Evolutionary conservation across 345 rosid species (phyloP).

Genomic region (Raphanus raphanistrum): DNA sequence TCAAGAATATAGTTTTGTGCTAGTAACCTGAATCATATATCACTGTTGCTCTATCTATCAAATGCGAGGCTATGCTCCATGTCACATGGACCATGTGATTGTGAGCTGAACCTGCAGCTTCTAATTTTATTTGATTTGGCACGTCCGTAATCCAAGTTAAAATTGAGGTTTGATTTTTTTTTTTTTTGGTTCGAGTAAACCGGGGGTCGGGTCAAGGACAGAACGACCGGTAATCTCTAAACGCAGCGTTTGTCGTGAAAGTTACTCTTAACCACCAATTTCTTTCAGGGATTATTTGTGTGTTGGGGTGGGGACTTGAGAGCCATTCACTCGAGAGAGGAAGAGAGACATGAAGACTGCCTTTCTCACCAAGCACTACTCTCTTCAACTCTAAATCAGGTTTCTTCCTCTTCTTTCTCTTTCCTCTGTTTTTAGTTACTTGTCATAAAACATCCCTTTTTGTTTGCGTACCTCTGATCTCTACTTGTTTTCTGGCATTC

Average conservation of each 20-base stretch:
- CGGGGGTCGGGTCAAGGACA: not conserved
- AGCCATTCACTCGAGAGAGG: not conserved
- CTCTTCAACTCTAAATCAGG: constrained; percentile 10
- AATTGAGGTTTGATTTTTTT: too few species aligned
- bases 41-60: too few species aligned
- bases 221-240: not conserved
- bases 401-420: not conserved
- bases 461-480: not conserved
- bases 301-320: not conserved
- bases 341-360: not conserved
- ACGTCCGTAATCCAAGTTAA: too few species aligned
- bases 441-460: not conserved
- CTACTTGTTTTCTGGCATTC: not conserved
- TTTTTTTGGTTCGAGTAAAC: not conserved
- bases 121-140: too few species aligned
- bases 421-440: not conserved
- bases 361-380: not conserved
- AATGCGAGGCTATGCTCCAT: too few species aligned
- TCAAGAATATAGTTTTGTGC: too few species aligned
- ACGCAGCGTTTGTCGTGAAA: constrained; percentile 12
- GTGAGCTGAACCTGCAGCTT: too few species aligned
- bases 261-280: not conserved
- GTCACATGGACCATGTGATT: too few species aligned
- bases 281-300: not conserved
- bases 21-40: too few species aligned